Conservation (phyloP, 305 asterid species). For the Rubia balearica region DNA sequence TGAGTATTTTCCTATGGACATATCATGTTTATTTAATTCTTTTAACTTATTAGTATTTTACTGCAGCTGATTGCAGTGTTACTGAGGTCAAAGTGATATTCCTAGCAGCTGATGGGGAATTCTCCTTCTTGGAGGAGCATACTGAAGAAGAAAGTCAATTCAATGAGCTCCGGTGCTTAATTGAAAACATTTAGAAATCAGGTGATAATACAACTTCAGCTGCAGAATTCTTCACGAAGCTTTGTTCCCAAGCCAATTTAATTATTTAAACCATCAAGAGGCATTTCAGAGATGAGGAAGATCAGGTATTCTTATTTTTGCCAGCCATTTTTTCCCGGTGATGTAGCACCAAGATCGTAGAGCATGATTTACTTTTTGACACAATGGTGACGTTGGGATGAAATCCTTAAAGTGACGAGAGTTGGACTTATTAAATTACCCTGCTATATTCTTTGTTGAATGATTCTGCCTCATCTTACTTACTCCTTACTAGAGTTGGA, state of each 20-base stretch:
- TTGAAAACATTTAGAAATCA: slow-evolving; percentile 35
- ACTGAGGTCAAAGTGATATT: slow-evolving; percentile 45
- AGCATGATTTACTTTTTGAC: not conserved
- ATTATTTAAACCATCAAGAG: slow-evolving; percentile 36
- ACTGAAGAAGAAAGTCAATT: slow-evolving; percentile 41
- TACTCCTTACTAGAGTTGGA: not conserved
- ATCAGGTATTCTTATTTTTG: slow-evolving; percentile 25
- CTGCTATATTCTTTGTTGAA: not conserved
- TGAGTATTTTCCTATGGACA: not conserved
- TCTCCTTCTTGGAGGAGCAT: slow-evolving; percentile 39
- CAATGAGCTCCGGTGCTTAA: slow-evolving; percentile 35
- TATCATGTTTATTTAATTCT: not conserved
- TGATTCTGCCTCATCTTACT: not conserved
- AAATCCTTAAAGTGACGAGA: not conserved
- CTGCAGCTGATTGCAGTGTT: slow-evolving; percentile 24
- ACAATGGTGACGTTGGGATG: not conserved
- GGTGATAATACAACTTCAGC: slow-evolving; percentile 37
- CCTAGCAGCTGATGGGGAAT: slow-evolving; percentile 41
- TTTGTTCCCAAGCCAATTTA: slow-evolving; percentile 42
- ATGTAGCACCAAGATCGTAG: not conserved
- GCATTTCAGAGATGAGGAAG: slow-evolving; percentile 40
- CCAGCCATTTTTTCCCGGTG: not conserved
- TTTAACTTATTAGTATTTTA: slow-evolving; percentile 2
- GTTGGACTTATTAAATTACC: not conserved
- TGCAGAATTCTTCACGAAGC: slow-evolving; percentile 36